Conservation (phyloP, 495 filamentous ascomycete species). For the Penicillium turbatum region DNA sequence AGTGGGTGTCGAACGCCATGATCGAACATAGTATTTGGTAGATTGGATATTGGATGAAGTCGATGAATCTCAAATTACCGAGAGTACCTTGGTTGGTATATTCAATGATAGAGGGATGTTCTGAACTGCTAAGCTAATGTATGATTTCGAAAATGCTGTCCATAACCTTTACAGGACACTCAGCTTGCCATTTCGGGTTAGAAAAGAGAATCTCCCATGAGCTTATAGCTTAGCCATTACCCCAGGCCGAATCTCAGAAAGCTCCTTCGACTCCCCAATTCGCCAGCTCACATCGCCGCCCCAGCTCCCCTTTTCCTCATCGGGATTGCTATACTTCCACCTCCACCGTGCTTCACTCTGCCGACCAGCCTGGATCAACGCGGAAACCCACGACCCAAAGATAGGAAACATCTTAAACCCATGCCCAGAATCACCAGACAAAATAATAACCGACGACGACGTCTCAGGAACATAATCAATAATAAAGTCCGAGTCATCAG, state of each 20-base stretch:
- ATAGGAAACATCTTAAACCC: constrained; percentile 59
- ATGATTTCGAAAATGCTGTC: background rate
- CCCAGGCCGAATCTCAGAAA: constrained; percentile 21
- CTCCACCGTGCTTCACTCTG: constrained; percentile 40
- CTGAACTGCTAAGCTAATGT: too few species aligned
- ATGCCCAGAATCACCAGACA: constrained; percentile 54
- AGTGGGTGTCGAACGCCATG: constrained; percentile 40
- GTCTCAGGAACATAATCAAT: constrained; percentile 52
- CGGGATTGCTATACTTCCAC: constrained; percentile 35
- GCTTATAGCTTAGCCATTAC: constrained; percentile 26
- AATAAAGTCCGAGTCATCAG: constrained; percentile 52
- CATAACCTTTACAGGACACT: background rate
- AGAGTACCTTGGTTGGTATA: background rate
- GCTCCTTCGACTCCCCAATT: constrained; percentile 34
- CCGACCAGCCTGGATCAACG: constrained; percentile 30
- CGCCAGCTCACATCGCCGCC: constrained; percentile 40
- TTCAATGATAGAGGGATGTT: too few species aligned
- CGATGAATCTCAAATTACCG: background rate
- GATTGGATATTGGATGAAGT: background rate
- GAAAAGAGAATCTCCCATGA: too few species aligned
- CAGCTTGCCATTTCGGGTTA: too few species aligned
- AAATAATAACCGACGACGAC: constrained; percentile 39
- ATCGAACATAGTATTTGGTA: constrained; percentile 39
- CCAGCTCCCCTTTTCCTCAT: constrained; percentile 26
- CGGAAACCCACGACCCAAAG: constrained; percentile 46